A percentile compares a stretch with the other conserved stretches of the same genome.
These are phyloP conservation scores for Aureobasidium sp. DNA, from an alignment of 2,329 filamentous ascomycete species.

Conservation along the genomic window DNA sequence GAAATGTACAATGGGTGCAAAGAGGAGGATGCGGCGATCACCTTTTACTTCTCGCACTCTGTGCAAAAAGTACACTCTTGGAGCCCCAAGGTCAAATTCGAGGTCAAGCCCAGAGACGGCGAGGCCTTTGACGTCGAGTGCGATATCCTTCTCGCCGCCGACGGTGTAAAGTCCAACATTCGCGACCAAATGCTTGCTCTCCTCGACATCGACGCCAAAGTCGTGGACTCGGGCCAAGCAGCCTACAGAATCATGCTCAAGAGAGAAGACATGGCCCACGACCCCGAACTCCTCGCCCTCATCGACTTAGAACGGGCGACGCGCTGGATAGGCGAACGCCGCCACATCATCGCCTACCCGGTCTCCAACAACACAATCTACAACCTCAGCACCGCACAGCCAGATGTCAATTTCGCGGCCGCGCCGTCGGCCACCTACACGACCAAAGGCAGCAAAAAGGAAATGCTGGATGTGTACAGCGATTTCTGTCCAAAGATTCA, in stretches of 20 bases:
- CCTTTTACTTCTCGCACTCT: conserved; percentile 59
- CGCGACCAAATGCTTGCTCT: conserved; percentile 48
- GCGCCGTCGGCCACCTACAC: conserved; percentile 57
- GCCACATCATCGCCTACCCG: conserved; percentile 73
- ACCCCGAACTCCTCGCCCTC: conserved; percentile 61
- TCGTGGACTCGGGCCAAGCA: conserved; percentile 66
- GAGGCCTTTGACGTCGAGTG: conserved; percentile 47
- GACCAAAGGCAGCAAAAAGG: conserved; percentile 52
- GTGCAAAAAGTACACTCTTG: conserved; percentile 54
- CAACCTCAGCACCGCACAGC: conserved; percentile 58
- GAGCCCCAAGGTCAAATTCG: conserved; percentile 53
- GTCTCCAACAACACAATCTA: conserved; percentile 61
- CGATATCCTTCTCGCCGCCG: conserved; percentile 40
- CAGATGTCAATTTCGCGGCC: conserved; percentile 52
- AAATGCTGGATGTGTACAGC: conserved; percentile 53
- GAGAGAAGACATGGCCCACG: conserved; percentile 57
- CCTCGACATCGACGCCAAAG: conserved; percentile 46
- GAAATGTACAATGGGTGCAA: conserved; percentile 65
- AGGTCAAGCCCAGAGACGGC: conserved; percentile 48
- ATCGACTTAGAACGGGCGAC: conserved; percentile 61
- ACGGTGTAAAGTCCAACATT: conserved; percentile 44
- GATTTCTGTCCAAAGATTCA: conserved; percentile 57
- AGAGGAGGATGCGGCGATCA: conserved; percentile 51
- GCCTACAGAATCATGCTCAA: conserved; percentile 73
- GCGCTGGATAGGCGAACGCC: conserved; percentile 67